Evolutionary conservation across 345 rosid species (phyloP), one percentile per base, ranked within the genome.

Genomic region (Eucalyptus leucophloia): DNA sequence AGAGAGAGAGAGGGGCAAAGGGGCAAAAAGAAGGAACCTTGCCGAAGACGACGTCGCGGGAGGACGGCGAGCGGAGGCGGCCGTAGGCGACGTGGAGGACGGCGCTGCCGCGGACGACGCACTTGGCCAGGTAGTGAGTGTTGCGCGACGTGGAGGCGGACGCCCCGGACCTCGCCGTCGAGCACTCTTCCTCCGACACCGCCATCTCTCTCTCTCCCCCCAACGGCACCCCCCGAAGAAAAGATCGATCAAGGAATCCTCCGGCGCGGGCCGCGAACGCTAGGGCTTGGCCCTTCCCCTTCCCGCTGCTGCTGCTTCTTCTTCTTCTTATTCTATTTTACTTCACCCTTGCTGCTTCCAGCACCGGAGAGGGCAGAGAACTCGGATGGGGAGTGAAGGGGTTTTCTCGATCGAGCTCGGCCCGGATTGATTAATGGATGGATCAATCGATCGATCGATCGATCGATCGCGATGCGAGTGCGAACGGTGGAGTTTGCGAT

Each of bases 101-200:
- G 89, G 92, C 99, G 93, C 96, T 96, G 15, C 98, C 98, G 53
- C 93, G 91, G 89, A 98, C 97, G 83, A 98, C 97, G 89, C 97
- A 96, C 94, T 97, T 98, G 83, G 99, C 98, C 47, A 98, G 95
- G 92, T 95, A 97, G 91, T 95, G 96, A 50, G 93, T 92, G 72
- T 58, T 86, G 69, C 90, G n/a, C 50, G 96, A 86, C 14, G 95
- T 86, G n/a, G 98, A 93, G 30, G 98, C 89, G 6, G 95, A 90
- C 26, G 99, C 92, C 91, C 95, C 93, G 87, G 96, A 92, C 90
- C 97, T 96, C 24, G 95, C 94, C 86, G 94, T 93, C 42, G 98
- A 95, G 88, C 96, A 96, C 93, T 96, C 99, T 90, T 98, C 99
- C 96, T 96, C 98, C 47, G 99, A 92, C 88, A 97, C 98, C 90